phyloP scores from a whole-genome alignment of 2,329 filamentous ascomycete species.

The Pyrenophora seminiperda region DNA sequence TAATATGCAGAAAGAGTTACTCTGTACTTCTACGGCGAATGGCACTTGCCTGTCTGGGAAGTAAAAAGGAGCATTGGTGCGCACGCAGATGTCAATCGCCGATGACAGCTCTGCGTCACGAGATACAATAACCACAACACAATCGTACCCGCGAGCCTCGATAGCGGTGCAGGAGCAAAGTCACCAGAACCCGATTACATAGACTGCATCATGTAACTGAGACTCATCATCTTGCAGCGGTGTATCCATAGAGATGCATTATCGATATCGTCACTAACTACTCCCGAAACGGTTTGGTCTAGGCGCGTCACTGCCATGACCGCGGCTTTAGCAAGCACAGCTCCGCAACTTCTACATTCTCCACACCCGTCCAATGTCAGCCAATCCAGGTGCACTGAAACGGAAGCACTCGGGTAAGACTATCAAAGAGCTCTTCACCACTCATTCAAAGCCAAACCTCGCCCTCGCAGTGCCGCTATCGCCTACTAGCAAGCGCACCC shows the following conservation, averaged over 20 bases:
- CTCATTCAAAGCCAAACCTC: slow-evolving; percentile 42
- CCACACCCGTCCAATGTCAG: slow-evolving; percentile 40
- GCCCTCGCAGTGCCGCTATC: slow-evolving; percentile 33
- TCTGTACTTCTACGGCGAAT: too few relatives aligned
- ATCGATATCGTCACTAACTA: slow-evolving; percentile 22
- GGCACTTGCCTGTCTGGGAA: too few relatives aligned
- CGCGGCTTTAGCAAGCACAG: slow-evolving; percentile 24
- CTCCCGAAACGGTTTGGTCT: slow-evolving; percentile 19
- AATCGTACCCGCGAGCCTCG: slow-evolving; percentile 1
- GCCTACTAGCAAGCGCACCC: slow-evolving; percentile 39
- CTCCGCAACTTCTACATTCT: slow-evolving; percentile 19
- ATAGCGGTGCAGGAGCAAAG: neutral
- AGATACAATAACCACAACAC: neutral
- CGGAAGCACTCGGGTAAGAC: slow-evolving; percentile 45
- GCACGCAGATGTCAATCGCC: neutral
- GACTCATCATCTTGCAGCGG: neutral
- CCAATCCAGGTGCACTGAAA: slow-evolving; percentile 40
- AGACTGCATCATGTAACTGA: neutral
- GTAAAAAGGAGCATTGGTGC: too few relatives aligned
- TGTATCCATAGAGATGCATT: neutral
- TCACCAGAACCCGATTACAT: neutral
- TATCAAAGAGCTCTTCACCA: slow-evolving; percentile 44
- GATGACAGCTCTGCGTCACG: slow-evolving; percentile 13
- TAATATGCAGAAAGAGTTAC: too few relatives aligned
- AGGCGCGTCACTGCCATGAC: slow-evolving; percentile 38